Conservation (phyloP, 2,329 filamentous ascomycete genomes). For the Teratosphaeria zuluensis region DNA sequence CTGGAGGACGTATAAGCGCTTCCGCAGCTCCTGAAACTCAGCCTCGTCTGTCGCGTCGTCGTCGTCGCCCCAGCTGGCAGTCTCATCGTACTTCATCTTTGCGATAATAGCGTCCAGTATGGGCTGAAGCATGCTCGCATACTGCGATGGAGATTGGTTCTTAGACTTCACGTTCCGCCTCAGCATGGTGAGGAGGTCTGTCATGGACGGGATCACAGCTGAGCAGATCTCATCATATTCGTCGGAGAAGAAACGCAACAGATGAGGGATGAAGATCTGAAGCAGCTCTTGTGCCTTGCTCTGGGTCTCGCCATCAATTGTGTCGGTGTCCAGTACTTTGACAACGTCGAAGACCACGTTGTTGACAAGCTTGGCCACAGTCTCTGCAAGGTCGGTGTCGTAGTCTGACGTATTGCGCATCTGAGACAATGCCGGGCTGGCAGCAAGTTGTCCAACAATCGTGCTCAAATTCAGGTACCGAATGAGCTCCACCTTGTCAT, state of each 20-base stretch:
- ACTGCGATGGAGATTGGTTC: constrained; percentile 58
- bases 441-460: constrained; percentile 77
- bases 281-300: constrained; percentile 72
- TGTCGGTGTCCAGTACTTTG: constrained; percentile 66
- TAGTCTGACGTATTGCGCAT: constrained; percentile 74
- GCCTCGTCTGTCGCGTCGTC: constrained; percentile 85
- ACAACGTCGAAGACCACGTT: constrained; percentile 80
- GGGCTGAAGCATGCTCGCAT: constrained; percentile 72
- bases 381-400: constrained; percentile 90
- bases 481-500: constrained; percentile 91
- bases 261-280: constrained; percentile 72
- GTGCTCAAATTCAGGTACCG: constrained; percentile 77
- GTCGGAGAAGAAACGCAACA: constrained; percentile 91
- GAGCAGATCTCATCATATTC: constrained; percentile 98
- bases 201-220: constrained; percentile 85
- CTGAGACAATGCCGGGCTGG: constrained; percentile 70
- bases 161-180: constrained; percentile 62
- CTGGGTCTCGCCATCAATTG: constrained; percentile 53
- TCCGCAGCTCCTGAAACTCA: constrained; percentile 90
- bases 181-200: constrained; percentile 82
- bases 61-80: constrained; percentile 82
- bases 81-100: constrained; percentile 98
- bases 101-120: constrained; percentile 84
- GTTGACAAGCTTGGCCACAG: constrained; percentile 91
- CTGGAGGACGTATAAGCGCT: constrained; percentile 79